Evolutionary conservation across 2,329 filamentous ascomycete genomes (phyloP).

Genomic region (Colletotrichum incanum): DNA sequence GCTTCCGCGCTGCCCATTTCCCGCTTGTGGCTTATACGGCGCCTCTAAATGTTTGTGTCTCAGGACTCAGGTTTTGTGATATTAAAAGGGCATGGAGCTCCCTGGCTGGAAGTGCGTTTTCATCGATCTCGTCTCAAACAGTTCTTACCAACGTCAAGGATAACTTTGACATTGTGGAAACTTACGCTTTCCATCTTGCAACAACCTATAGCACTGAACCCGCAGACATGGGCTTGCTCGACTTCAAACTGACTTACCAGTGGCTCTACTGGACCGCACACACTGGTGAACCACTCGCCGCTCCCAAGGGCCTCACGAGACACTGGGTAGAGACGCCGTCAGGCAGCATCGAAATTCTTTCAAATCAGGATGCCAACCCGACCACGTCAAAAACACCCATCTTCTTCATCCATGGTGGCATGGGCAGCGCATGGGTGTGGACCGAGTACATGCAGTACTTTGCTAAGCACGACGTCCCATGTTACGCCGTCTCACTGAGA

Average conservation of each 20-base stretch:
- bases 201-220: too few species aligned
- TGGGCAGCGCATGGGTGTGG: constrained; percentile 69
- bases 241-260: constrained; percentile 52
- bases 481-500: constrained; percentile 68
- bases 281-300: constrained; percentile 45
- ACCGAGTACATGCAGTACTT: constrained; percentile 67
- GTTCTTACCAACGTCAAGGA: too few species aligned
- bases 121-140: neutral
- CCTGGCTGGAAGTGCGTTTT: constrained; percentile 10
- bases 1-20: constrained; percentile 5
- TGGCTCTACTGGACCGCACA: constrained; percentile 52
- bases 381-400: constrained; percentile 53
- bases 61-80: neutral
- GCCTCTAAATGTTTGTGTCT: constrained; percentile 9
- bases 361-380: constrained; percentile 52
- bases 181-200: neutral
- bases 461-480: constrained; percentile 59
- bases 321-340: constrained; percentile 60
- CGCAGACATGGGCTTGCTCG: constrained; percentile 41
- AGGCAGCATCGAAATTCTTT: constrained; percentile 66
- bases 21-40: constrained; percentile 23
- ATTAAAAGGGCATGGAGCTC: constrained; percentile 6
- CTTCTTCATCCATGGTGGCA: constrained; percentile 69
- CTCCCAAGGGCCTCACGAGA: constrained; percentile 60
- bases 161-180: neutral